A percentile compares a stretch with the other conserved stretches of the same genome.
These are phyloP conservation scores for Metschnikowia gelsemii DNA, from an alignment of 805 yeast genomes.

Conservation along the genomic window DNA sequence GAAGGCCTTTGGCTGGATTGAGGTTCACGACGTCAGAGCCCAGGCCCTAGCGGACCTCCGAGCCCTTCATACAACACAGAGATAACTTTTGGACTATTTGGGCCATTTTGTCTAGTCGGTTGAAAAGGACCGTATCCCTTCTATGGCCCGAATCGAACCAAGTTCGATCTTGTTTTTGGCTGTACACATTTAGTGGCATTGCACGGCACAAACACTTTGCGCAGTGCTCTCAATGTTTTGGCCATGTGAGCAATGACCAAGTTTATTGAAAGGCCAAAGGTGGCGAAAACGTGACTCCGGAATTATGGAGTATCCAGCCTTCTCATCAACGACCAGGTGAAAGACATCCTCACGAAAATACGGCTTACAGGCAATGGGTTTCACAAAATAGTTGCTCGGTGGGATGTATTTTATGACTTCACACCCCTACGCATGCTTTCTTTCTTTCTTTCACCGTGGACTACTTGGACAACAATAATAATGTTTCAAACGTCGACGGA, in stretches of 20 bases:
- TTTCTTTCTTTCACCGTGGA: slow-evolving; percentile 81
- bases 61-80: no score
- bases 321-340: slow-evolving; percentile 70
- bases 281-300: slow-evolving; percentile 60
- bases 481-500: no score
- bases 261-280: slow-evolving; percentile 27
- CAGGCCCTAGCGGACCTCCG: no score
- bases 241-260: slow-evolving; percentile 54
- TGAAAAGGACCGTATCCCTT: slow-evolving; percentile 37
- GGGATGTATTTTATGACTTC: slow-evolving; percentile 97
- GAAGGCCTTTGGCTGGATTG: no score
- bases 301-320: slow-evolving; percentile 72
- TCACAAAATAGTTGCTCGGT: slow-evolving; percentile 77
- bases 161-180: slow-evolving; percentile 77
- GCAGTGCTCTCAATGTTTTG: slow-evolving; percentile 57
- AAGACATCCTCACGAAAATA: slow-evolving; percentile 56
- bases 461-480: slow-evolving; percentile 46
- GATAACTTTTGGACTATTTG: slow-evolving; percentile 67
- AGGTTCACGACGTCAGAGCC: no score
- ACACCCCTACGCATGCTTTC: slow-evolving; percentile 82
- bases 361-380: slow-evolving; percentile 57
- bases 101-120: slow-evolving; percentile 59
- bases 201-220: slow-evolving; percentile 75
- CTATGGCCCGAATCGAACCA: slow-evolving; percentile 37
- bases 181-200: slow-evolving; percentile 63